These are phyloP conservation scores for Naganishia liquefaciens DNA, from an alignment of 1,284 basidiomycete genomes.

Conservation along the genomic window DNA sequence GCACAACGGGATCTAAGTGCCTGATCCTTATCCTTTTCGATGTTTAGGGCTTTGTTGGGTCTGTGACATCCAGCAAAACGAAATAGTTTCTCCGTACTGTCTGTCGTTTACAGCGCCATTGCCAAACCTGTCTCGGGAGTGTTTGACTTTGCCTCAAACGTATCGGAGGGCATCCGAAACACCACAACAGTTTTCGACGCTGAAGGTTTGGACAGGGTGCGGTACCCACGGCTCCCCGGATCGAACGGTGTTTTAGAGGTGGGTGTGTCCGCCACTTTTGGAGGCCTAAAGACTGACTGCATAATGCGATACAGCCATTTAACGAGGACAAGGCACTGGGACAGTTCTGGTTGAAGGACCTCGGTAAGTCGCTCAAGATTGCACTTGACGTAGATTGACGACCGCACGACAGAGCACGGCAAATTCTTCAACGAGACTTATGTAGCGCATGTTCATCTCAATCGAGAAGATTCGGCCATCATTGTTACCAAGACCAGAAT, in stretches of 20 bases:
- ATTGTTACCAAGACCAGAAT: conserved; percentile 77
- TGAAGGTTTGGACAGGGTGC: conserved; percentile 81
- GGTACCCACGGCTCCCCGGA: conserved; percentile 84
- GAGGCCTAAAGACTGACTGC: neutral
- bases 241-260: conserved; percentile 81
- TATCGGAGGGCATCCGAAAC: conserved; percentile 97
- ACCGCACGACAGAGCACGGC: conserved; percentile 64
- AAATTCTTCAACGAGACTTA: conserved; percentile 80
- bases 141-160: conserved; percentile 92
- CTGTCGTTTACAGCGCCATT: conserved; percentile 63
- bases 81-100: neutral
- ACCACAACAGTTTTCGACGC: conserved; percentile 98
- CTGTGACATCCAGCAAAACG: neutral
- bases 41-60: conserved; percentile 36
- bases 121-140: conserved; percentile 97
- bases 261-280: too few relatives aligned
- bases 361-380: conserved; percentile 49
- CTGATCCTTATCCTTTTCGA: conserved; percentile 2
- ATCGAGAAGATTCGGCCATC: conserved; percentile 78
- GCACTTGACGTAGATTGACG: conserved; percentile 31
- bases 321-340: conserved; percentile 86
- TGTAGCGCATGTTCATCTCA: conserved; percentile 84
- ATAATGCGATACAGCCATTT: conserved; percentile 65
- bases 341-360: conserved; percentile 92
- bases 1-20: conserved; percentile 3